phyloP scores from a whole-genome alignment of 352 stramenopile genomes.

The Globisporangium alternatum region DNA sequence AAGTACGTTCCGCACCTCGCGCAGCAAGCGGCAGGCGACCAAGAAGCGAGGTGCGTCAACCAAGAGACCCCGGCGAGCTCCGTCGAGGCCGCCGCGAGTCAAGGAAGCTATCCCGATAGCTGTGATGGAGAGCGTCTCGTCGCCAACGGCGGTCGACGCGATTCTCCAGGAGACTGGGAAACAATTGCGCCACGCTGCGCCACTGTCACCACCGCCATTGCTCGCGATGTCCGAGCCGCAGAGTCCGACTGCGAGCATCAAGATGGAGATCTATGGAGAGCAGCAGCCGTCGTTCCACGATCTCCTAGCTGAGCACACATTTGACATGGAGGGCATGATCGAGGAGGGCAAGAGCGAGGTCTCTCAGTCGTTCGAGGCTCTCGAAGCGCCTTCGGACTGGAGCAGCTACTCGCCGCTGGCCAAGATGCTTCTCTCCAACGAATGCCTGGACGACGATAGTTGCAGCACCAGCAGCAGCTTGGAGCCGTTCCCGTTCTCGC shows the following conservation, averaged over 20 bases:
- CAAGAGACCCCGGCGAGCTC: not conserved
- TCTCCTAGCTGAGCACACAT: not conserved
- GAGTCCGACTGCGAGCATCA: not conserved
- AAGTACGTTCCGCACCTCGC: not conserved
- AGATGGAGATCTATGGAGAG: not conserved
- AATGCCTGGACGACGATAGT: not conserved
- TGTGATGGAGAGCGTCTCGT: not conserved
- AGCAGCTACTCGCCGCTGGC: not conserved
- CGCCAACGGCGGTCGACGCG: constrained; percentile 1
- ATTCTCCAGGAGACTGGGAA: not conserved
- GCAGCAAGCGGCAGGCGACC: not conserved
- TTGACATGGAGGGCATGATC: not conserved
- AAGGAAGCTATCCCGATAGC: not conserved
- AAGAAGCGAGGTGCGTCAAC: not conserved
- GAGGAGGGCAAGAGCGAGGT: not conserved
- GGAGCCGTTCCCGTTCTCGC: not conserved
- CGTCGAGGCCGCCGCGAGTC: not conserved
- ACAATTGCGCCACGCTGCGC: not conserved
- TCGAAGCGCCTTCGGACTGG: not conserved
- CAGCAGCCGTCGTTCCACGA: not conserved
- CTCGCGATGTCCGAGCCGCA: not conserved
- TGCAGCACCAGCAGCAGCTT: not conserved
- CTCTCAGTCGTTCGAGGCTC: not conserved
- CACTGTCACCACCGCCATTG: not conserved
- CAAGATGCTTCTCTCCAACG: not conserved